Conservation (phyloP, 306 rosid species). For the Sophora flavescens region DNA sequence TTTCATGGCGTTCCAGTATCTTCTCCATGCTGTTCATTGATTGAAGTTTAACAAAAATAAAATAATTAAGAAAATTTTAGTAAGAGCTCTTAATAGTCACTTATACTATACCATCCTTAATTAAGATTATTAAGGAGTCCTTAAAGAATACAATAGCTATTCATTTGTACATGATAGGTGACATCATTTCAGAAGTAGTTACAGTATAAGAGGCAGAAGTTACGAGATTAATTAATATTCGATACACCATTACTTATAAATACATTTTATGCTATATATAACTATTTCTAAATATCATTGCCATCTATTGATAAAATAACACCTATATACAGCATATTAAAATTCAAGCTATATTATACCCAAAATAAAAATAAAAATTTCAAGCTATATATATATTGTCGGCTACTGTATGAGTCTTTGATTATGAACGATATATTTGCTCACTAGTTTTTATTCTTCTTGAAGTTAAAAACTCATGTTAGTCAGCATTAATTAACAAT, state of each 20-base stretch:
- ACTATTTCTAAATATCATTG: no score
- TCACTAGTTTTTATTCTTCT: not conserved
- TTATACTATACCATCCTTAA: not conserved
- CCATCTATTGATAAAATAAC: no score
- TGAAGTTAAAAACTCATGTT: not conserved
- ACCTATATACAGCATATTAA: not conserved
- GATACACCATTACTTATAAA: no score
- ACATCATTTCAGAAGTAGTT: not conserved
- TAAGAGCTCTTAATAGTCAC: slow-evolving; percentile 6
- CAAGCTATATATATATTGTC: no score
- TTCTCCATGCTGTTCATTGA: slow-evolving; percentile 76
- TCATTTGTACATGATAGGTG: not conserved
- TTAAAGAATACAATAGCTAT: not conserved
- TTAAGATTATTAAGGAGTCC: not conserved
- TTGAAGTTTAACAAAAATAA: not conserved
- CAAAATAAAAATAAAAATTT: no score
- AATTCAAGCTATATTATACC: not conserved
- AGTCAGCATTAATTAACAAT: not conserved
- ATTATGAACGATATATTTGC: not conserved
- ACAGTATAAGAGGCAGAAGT: not conserved
- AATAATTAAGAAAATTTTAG: not conserved
- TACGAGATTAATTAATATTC: no score
- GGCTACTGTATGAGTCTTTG: no score
- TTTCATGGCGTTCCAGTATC: slow-evolving; percentile 87
- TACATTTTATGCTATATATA: not conserved